A percentile compares a stretch with the other conserved stretches of the same genome.
phyloP scores from a whole-genome alignment of 352 stramenopile genomes.

The Pseudoperonospora humuli region DNA sequence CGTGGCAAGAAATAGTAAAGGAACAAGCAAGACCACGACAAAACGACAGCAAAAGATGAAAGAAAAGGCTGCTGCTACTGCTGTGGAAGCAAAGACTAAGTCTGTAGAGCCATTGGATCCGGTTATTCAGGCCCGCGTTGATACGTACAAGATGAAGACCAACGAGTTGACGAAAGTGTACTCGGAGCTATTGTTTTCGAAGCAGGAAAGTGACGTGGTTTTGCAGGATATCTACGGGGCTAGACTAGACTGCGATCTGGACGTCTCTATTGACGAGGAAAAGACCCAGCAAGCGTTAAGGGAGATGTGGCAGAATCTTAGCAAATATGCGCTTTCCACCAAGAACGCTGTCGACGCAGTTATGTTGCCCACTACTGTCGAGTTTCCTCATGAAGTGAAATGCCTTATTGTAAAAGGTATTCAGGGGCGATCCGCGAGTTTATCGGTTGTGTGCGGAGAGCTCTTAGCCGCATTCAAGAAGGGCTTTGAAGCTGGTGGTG shows the following conservation, averaged over 20 bases:
- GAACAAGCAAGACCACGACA: constrained; percentile 9
- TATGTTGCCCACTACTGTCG: constrained; percentile 9
- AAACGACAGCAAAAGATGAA: constrained; percentile 24
- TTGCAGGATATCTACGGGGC: constrained; percentile 71
- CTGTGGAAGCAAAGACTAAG: constrained; percentile 7
- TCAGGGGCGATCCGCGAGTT: constrained; percentile 29
- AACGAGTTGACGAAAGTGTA: constrained; percentile 56
- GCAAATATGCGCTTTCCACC: constrained; percentile 5
- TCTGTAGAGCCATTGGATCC: constrained; percentile 38
- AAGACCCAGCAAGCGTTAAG: constrained; percentile 8
- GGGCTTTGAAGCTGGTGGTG: constrained; percentile 4
- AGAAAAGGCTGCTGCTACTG: constrained; percentile 16
- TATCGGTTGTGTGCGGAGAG: constrained; percentile 33
- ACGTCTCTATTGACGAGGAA: constrained; percentile 19
- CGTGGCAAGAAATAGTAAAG: not conserved
- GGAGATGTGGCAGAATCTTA: constrained; percentile 25
- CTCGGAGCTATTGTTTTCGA: constrained; percentile 24
- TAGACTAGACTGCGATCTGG: constrained; percentile 41
- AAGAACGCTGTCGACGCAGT: constrained; percentile 14
- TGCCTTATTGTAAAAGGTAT: constrained; percentile 43
- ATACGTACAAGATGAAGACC: constrained; percentile 68
- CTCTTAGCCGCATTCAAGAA: constrained; percentile 29
- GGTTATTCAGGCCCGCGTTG: constrained; percentile 47
- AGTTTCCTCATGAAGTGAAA: constrained; percentile 41
- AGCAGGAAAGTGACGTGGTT: constrained; percentile 22